Percentiles rank a stretch among this genome's conserved stretches.
Conservation (phyloP, 1,284 basidiomycete genomes). For the Ceratorhiza oryzae-sativae region DNA sequence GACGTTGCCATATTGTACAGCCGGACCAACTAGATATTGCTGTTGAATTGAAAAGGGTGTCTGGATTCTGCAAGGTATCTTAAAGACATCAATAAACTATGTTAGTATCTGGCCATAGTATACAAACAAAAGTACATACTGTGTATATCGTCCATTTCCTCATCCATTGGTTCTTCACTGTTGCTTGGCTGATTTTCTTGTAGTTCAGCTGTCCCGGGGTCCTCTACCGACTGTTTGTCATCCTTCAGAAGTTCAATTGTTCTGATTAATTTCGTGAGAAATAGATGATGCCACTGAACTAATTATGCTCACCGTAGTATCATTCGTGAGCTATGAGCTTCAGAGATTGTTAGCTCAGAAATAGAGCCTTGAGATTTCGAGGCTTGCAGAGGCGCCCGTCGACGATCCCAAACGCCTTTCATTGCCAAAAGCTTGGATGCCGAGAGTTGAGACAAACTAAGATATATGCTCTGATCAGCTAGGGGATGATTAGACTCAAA, state of each 20-base stretch:
- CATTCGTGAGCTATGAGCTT: background rate
- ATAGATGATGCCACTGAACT: background rate
- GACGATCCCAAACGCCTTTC: background rate
- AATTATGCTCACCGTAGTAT: background rate
- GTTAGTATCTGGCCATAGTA: too few species aligned
- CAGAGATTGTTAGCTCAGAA: background rate
- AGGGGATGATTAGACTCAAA: background rate
- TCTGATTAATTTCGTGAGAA: background rate
- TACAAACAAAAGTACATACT: too few species aligned
- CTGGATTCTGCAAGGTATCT: too few species aligned
- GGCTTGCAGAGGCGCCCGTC: background rate
- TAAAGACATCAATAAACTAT: too few species aligned
- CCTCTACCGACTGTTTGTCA: background rate
- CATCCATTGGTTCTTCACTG: too few species aligned
- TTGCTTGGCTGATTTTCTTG: too few species aligned
- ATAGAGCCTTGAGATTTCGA: background rate
- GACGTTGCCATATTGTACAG: background rate
- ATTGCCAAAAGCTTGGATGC: background rate
- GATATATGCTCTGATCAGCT: background rate
- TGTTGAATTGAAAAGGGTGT: background rate
- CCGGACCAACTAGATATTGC: background rate
- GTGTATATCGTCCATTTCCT: too few species aligned
- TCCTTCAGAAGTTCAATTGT: background rate
- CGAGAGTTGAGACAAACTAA: background rate
- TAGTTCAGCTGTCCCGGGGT: too few species aligned